Base-by-base conservation (phyloP, 2,329 filamentous ascomycete genomes). In the Diplocarpon rosae region DNA sequence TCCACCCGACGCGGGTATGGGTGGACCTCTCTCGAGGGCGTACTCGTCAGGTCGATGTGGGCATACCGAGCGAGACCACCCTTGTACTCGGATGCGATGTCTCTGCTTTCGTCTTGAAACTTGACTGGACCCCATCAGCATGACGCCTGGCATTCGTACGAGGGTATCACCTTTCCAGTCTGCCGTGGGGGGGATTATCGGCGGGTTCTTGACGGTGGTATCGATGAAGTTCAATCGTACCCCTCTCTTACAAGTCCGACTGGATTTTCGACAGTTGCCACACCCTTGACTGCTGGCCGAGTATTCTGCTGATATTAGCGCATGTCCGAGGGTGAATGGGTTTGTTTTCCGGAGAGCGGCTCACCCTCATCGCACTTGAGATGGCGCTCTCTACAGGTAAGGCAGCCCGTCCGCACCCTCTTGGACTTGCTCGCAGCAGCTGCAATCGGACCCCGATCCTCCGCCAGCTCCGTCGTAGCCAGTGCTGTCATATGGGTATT, bases 161-260 rank as follows among this genome's bases (percentile, higher is more conserved):
- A 16, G 27, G 28, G 17, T 12, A 37, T 17, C 60, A 77, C 74
- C 73, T 59, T 72, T 71, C 74, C 83, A 87, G 41, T 85, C 81
- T 1, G 72, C 67, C 1, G 76, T 74, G 1, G 71, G 73, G 5
- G 73, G 70, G 17, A 83, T 67, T 39, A 75, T 73, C 10, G 78
- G 80, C 42, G 82, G 85, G 16, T 53, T 58, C 57, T 84, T 78
- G 45, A 83, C 80, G 50, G 82, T 81, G 3, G 82, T 83, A 59
- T 95, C 88, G 54, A 95, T 88, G 58, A 95, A 96, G 65, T 95
- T 95, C 33, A 96, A 70, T 31, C 86, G 77, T 40, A 95, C 71
- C 14, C 89, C 90, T 55, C 88, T 78, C 62, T 89, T 88, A 69
- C 90, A 96, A 46, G 80, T 70, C 40, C 90, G 73, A 58, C 80